Evolutionary conservation across 2,329 filamentous ascomycete genomes (phyloP).

Genomic region (Botrytis squamosa): DNA sequence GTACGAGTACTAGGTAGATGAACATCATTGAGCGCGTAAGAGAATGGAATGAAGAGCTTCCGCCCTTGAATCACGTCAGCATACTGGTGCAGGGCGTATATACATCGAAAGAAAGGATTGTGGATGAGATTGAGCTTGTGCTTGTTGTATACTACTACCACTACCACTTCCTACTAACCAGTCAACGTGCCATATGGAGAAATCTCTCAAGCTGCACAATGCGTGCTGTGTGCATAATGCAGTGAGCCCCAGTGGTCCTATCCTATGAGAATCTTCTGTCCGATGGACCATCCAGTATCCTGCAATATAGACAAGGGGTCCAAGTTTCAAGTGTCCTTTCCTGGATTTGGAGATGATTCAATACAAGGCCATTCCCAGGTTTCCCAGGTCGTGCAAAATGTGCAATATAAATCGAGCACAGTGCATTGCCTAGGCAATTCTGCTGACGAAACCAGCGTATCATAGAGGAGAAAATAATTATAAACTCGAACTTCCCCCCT

Average conservation of each 20-base stretch:
- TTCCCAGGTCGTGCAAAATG: slow-evolving; percentile 4
- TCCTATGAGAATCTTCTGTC: slow-evolving; percentile 1
- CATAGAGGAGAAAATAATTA: neutral
- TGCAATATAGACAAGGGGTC: neutral
- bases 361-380: slow-evolving; percentile 18
- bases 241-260: neutral
- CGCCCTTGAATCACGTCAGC: neutral
- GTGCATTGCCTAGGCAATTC: neutral
- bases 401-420: neutral
- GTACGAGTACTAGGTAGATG: no score
- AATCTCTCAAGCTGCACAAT: neutral
- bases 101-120: neutral
- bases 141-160: neutral
- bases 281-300: neutral
- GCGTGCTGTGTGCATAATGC: neutral
- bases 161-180: neutral
- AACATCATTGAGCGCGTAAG: neutral
- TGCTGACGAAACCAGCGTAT: slow-evolving; percentile 11
- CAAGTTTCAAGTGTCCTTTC: neutral
- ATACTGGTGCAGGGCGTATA: no score
- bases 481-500: neutral
- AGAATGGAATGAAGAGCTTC: neutral
- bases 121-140: neutral
- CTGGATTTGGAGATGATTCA: neutral
- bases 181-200: neutral